Conservation (phyloP, 2,329 filamentous ascomycete species). For the Lasiodiplodia sp. region DNA sequence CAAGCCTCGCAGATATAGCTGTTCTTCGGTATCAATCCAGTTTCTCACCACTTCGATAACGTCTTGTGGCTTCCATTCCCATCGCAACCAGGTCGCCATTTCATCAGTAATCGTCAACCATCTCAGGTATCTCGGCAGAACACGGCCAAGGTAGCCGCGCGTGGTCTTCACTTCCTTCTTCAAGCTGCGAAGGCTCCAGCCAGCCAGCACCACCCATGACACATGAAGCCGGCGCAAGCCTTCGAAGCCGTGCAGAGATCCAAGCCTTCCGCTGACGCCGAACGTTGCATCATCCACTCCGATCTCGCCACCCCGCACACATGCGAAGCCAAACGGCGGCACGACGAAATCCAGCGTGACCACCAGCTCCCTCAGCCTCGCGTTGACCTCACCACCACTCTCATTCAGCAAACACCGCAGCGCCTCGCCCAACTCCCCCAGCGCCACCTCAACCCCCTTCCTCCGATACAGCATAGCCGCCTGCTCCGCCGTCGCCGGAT, state of each 20-base stretch:
- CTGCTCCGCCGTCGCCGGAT: not conserved
- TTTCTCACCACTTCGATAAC: not conserved
- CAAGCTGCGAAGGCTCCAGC: constrained; percentile 1
- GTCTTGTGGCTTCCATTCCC: not conserved
- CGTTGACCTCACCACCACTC: not conserved
- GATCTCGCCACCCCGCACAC: not conserved
- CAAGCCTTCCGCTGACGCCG: constrained; percentile 1
- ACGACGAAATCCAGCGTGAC: constrained; percentile 4
- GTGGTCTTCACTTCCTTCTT: not conserved
- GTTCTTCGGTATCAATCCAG: not conserved
- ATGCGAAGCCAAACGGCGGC: not conserved
- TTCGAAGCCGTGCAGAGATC: not conserved
- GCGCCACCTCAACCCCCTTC: not conserved
- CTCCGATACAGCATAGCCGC: too few relatives aligned
- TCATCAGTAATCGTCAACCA: constrained; percentile 4
- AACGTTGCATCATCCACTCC: not conserved
- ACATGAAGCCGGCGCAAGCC: not conserved
- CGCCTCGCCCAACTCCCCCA: not conserved
- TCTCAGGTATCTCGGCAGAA: not conserved
- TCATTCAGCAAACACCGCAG: not conserved
- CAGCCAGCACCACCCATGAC: not conserved
- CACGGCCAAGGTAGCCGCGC: not conserved
- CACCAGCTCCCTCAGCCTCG: not conserved
- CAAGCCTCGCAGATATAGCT: not conserved
- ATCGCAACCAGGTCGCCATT: not conserved